phyloP scores from a whole-genome alignment of 2,329 filamentous ascomycete species.

The Bipolaris cookei region DNA sequence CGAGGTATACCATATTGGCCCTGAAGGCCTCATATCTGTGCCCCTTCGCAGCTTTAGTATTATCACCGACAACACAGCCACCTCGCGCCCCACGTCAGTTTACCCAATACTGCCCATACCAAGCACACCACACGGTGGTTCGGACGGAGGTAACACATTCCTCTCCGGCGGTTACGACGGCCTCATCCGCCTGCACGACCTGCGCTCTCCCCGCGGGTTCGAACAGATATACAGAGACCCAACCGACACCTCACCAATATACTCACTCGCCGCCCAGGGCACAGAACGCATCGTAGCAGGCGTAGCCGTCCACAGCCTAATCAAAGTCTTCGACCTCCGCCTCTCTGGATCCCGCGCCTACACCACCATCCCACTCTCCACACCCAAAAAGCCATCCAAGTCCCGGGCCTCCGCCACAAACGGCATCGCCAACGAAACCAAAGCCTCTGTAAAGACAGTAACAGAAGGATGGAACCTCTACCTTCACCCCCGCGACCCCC shows the following conservation, averaged over 20 bases:
- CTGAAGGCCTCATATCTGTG: constrained; percentile 50
- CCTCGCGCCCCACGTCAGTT: constrained; percentile 43
- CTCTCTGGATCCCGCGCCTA: constrained; percentile 54
- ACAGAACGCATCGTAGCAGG: constrained; percentile 64
- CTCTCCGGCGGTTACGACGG: constrained; percentile 67
- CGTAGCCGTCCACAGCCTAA: constrained; percentile 61
- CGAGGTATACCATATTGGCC: constrained; percentile 58
- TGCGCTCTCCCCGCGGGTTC: constrained; percentile 59
- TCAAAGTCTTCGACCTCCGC: constrained; percentile 69
- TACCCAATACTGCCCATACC: constrained; percentile 56
- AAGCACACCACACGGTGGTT: constrained; percentile 35
- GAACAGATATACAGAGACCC: constrained; percentile 61
- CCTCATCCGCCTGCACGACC: constrained; percentile 63
- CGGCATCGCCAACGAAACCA: constrained; percentile 16
- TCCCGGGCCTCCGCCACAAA: constrained; percentile 24
- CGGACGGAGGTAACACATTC: constrained; percentile 58
- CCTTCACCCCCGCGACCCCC: constrained; percentile 47
- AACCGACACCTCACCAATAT: constrained; percentile 64
- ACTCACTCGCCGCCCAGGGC: constrained; percentile 63
- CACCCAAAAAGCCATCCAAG: background rate
- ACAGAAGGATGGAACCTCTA: constrained; percentile 56
- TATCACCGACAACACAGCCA: background rate
- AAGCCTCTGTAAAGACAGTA: constrained; percentile 4
- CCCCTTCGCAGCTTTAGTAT: constrained; percentile 51
- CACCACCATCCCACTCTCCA: constrained; percentile 30